These are phyloP conservation scores for Leccinum incarnatum DNA, from an alignment of 768 basidiomycete genomes.

Conservation along the genomic window DNA sequence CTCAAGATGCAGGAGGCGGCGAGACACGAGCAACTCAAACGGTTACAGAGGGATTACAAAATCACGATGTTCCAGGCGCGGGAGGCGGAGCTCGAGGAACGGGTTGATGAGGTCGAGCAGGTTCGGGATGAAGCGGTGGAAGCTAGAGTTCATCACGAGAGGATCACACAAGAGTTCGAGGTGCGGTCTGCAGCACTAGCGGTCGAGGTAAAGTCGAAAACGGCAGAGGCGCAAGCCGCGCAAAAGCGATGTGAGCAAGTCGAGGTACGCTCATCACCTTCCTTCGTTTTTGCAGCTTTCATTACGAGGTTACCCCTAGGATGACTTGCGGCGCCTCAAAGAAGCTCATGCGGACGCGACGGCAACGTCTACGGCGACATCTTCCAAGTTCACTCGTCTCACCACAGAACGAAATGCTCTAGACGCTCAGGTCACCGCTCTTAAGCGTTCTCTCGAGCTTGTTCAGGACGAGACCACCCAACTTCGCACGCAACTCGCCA, in stretches of 20 bases:
- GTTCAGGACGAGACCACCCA: constrained; percentile 53
- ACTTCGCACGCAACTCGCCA: constrained; percentile 60
- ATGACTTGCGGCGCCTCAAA: constrained; percentile 42
- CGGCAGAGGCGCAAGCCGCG: constrained; percentile 38
- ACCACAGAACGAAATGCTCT: constrained; percentile 58
- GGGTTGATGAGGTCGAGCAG: constrained; percentile 52
- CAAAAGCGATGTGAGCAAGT: constrained; percentile 44
- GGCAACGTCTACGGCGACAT: constrained; percentile 42
- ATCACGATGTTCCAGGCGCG: constrained; percentile 65
- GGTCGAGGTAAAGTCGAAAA: constrained; percentile 39
- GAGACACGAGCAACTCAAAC: constrained; percentile 55
- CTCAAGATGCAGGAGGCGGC: constrained; percentile 53
- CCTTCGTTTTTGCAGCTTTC: background rate
- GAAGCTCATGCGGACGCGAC: constrained; percentile 51
- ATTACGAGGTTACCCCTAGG: constrained; percentile 25
- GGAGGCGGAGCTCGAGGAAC: constrained; percentile 58
- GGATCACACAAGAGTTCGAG: constrained; percentile 27
- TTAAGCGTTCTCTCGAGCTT: constrained; percentile 57
- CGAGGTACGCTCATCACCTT: constrained; percentile 37
- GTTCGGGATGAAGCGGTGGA: constrained; percentile 33
- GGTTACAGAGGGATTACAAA: constrained; percentile 62
- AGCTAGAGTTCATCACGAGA: constrained; percentile 22
- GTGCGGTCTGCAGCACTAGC: constrained; percentile 34
- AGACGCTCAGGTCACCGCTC: constrained; percentile 48
- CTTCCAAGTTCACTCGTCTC: constrained; percentile 55